These are phyloP conservation scores for Fraxinus nigra DNA, from an alignment of 305 asterid species.

Conservation along the genomic window DNA sequence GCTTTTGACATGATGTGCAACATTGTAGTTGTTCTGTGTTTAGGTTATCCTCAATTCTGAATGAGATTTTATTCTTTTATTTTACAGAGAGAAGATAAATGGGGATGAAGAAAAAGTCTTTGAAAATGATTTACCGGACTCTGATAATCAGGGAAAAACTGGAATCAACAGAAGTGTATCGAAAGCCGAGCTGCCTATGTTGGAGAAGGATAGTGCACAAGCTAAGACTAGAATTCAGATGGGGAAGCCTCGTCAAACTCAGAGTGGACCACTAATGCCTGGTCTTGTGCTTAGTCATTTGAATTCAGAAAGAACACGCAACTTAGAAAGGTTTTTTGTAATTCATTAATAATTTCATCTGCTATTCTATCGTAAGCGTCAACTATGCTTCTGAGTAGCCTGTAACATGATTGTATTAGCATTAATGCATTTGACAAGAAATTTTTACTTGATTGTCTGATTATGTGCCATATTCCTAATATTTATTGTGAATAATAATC, in stretches of 20 bases:
- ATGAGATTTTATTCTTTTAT: conserved; percentile 19
- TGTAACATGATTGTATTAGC: neutral
- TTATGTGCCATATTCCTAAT: neutral
- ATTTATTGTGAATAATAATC: neutral
- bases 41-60: conserved; percentile 5
- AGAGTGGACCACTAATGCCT: conserved; percentile 96
- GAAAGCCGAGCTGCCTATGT: conserved; percentile 46
- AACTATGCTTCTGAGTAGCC: neutral
- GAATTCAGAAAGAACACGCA: conserved; percentile 61
- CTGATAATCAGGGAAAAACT: conserved; percentile 42
- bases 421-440: neutral
- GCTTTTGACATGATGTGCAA: neutral
- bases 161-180: conserved; percentile 48
- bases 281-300: conserved; percentile 65
- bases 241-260: conserved; percentile 74
- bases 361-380: conserved; percentile 1
- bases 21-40: neutral
- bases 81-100: conserved; percentile 55
- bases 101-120: conserved; percentile 38
- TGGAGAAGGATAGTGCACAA: conserved; percentile 56
- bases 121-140: conserved; percentile 44
- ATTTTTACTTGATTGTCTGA: neutral
- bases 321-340: conserved; percentile 61
- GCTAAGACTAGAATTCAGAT: conserved; percentile 55
- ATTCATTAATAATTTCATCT: conserved; percentile 26